Base-by-base conservation (phyloP, 352 stramenopile species). In the Phytophthora constricta region DNA sequence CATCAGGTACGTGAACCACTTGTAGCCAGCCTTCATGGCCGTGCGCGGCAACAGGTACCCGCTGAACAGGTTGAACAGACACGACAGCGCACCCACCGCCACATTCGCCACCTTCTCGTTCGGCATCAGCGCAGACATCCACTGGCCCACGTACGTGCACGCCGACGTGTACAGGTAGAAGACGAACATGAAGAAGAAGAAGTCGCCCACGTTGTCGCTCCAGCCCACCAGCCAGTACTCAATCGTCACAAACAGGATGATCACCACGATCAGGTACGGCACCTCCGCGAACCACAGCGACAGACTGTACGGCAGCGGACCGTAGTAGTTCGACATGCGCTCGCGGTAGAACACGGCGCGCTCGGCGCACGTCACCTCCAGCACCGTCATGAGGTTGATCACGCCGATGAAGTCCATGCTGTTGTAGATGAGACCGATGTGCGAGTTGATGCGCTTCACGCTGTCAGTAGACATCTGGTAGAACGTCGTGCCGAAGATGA, bases 21-120 rank as follows among this genome's bases (percentile, higher is more conserved):
- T 80, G 76, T 88, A 88, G 19, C 70, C 84, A 0, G 17, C 8
- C 43, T 76, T 62, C 79, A 88, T 88, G 7, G 69, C 13, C 25
- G 75, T 69, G 52, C 68, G 76, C 1, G 80, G 80, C 13, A 86
- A 34, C 39, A 89, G 28, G 68, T 82, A 89, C 17, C 80, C 80
- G 4, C 61, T 65, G 68, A 90, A 90, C 57, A 87, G 45, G 72
- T 89, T 90, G 49, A 90, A 76, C 47, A 88, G 28, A 41, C 72
- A 85, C 43, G 82, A 90, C 4, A 90, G 34, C 0, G 82, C 82
- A 56, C 82, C 82, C 34, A 90, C 82, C 0, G 82, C 82, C 10
- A 91, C 82, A 55, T 89, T 91, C 19, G 80, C 82, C 48, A 91
- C 82, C 77, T 91, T 91, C 53, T 77, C 64, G 58, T 89, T 91